Base-by-base conservation (phyloP, 257 asterid species). In the Nicotiana tabacum region DNA sequence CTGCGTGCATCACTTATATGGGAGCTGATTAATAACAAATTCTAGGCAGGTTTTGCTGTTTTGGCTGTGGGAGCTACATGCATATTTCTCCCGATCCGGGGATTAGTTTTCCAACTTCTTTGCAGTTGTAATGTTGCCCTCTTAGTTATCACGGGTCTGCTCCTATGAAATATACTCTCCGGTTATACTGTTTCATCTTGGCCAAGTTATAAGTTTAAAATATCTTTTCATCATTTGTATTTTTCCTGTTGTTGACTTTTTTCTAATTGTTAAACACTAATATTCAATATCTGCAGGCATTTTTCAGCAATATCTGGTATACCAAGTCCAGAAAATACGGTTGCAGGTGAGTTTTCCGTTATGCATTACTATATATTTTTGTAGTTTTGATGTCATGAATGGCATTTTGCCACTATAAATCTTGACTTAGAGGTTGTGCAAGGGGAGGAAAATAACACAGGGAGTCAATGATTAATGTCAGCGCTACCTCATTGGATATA, bases 41-140 rank as follows among this genome's bases (percentile, higher is more conserved):
- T 94, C 88, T 90, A 96, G 98, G 96, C 98, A 90, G 99, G 97
- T 88, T 96, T 92, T 90, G 97, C 95, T 81, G 84, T 92, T 91
- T 85, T 96, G 83, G 99, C 95, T 84, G 92, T 89, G 80, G 98
- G 98, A 84, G 95, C 93, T 80, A 83, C 92, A 37, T 90, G 93
- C 94, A 89, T 96, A 81, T 90, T 96, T 85, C 92, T 80, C 48
- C 85, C 93, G 56, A 83, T 87, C 8, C 87, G 83, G 33, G 95
- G 85, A 77, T 84, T 92, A 81, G 84, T 90, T 80, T 81, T 88
- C 84, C 92, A 91, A 84, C 87, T 91, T 81, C 98, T 96, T 57
- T 96, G 99, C 87, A 92, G 97, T 89, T 93, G 91, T 84, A 91
- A 90, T 89, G 91, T 91, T 83, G 83, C 90, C 87, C 97, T 96